These are phyloP conservation scores for Plenodomus lindquistii DNA, from an alignment of 2,329 filamentous ascomycete genomes.

Conservation along the genomic window DNA sequence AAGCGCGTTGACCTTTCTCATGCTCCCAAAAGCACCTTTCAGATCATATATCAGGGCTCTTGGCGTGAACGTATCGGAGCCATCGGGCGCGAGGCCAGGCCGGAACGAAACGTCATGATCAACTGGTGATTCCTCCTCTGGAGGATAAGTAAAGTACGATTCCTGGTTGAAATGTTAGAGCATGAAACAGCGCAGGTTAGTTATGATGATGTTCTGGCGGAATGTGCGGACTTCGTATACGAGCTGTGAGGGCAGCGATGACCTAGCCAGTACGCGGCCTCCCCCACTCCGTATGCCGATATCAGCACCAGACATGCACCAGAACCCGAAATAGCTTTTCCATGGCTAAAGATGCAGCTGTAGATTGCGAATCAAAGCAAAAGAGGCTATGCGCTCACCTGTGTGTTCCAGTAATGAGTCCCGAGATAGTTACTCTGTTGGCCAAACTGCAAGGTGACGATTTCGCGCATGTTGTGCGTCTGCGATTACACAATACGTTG, in stretches of 20 bases:
- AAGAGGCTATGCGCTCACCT: constrained; percentile 56
- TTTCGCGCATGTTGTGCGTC: constrained; percentile 75
- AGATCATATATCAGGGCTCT: constrained; percentile 92
- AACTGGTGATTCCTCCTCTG: constrained; percentile 64
- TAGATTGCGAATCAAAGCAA: background rate
- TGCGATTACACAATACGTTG: background rate
- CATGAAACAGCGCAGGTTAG: background rate
- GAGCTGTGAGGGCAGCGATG: constrained; percentile 5
- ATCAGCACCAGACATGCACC: constrained; percentile 12
- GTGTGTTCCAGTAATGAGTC: constrained; percentile 97
- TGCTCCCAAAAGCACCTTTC: constrained; percentile 87
- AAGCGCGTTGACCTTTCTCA: constrained; percentile 84
- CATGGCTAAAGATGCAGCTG: background rate
- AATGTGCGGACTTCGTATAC: constrained; percentile 2
- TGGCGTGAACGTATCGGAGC: constrained; percentile 88
- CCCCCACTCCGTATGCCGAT: constrained; percentile 5
- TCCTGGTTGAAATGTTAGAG: constrained; percentile 60
- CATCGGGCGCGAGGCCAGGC: constrained; percentile 78
- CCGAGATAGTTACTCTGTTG: constrained; percentile 91
- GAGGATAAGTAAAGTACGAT: constrained; percentile 92
- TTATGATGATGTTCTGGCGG: background rate
- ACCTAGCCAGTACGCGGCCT: constrained; percentile 24
- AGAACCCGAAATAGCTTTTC: background rate
- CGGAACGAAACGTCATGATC: constrained; percentile 90
- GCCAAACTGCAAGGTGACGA: constrained; percentile 90